Percentiles rank a stretch among this genome's conserved stretches.
phyloP scores from a whole-genome alignment of 179 eudicot genomes.

The Pouteria campechiana region DNA sequence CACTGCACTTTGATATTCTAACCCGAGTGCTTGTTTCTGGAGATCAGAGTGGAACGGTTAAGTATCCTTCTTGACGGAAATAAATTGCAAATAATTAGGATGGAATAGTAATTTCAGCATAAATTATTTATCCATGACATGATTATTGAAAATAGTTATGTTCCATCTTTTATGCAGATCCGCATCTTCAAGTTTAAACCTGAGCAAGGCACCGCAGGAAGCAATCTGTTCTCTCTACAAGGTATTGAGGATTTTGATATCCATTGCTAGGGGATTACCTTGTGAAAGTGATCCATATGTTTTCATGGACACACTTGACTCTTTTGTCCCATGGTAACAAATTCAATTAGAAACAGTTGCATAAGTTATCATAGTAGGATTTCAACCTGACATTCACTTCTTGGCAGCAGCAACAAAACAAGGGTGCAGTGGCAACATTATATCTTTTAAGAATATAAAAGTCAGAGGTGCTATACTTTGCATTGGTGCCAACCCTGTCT shows the following conservation, averaged over 20 bases:
- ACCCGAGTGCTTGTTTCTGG: constrained; percentile 59
- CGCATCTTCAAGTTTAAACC: constrained; percentile 67
- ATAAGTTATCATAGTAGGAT: not conserved
- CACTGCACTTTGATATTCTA: constrained; percentile 37
- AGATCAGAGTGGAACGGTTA: constrained; percentile 84
- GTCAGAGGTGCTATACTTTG: constrained; percentile 68
- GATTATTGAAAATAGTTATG: not conserved
- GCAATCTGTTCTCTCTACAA: constrained; percentile 45
- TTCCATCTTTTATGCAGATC: constrained; percentile 33
- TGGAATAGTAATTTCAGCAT: no score
- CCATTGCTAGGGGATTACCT: no score
- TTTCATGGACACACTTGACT: no score
- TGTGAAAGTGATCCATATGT: no score
- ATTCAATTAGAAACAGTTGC: no score
- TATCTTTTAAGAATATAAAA: constrained; percentile 44
- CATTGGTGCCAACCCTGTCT: constrained; percentile 22
- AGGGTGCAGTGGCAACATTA: constrained; percentile 63
- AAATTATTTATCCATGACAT: no score
- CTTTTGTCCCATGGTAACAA: no score
- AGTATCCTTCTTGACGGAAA: not conserved
- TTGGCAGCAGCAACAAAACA: constrained; percentile 66
- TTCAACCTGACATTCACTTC: not conserved
- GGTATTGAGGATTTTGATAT: constrained; percentile 28
- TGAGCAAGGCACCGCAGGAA: constrained; percentile 48
- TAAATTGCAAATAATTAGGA: no score